Conservation (phyloP, 2,329 filamentous ascomycete genomes). For the Aspergillus fischeri region DNA sequence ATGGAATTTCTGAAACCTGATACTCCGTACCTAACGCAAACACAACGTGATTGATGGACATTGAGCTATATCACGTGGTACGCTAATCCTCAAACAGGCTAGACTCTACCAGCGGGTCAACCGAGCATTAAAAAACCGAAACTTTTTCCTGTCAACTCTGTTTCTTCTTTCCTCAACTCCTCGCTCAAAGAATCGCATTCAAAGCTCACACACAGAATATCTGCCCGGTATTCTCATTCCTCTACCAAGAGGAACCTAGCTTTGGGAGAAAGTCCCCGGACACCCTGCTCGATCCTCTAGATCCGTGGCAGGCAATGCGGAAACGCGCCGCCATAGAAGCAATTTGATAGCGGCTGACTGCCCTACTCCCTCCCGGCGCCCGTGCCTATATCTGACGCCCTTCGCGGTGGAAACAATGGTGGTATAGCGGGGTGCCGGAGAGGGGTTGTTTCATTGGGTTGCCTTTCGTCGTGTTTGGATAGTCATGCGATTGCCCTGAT, state of each 20-base stretch:
- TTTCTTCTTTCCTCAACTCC: conserved; percentile 60
- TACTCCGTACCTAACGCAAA: not conserved
- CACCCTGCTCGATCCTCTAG: conserved; percentile 51
- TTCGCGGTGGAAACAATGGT: conserved; percentile 36
- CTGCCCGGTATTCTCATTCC: conserved; percentile 37
- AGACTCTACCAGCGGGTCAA: conserved; percentile 15
- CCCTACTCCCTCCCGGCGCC: conserved; percentile 45
- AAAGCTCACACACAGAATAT: conserved; percentile 87
- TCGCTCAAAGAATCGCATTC: conserved; percentile 99
- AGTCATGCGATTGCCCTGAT: conserved; percentile 94
- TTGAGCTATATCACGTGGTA: not conserved
- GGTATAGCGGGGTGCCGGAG: conserved; percentile 29
- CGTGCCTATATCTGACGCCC: conserved; percentile 51
- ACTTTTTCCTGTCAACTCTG: conserved; percentile 24
- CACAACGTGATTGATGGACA: not conserved
- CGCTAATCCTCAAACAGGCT: conserved; percentile 14
- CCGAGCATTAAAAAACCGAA: conserved; percentile 12
- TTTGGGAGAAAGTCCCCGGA: conserved; percentile 99
- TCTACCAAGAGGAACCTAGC: conserved; percentile 46
- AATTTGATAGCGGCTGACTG: conserved; percentile 74
- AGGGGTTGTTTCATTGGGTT: conserved; percentile 46
- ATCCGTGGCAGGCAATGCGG: conserved; percentile 60
- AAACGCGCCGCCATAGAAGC: conserved; percentile 99
- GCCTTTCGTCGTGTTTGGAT: conserved; percentile 86
- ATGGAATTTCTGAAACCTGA: not conserved